phyloP scores from a whole-genome alignment of 371 early-diverging fungal genomes.

The Entomophthora muscae region DNA sequence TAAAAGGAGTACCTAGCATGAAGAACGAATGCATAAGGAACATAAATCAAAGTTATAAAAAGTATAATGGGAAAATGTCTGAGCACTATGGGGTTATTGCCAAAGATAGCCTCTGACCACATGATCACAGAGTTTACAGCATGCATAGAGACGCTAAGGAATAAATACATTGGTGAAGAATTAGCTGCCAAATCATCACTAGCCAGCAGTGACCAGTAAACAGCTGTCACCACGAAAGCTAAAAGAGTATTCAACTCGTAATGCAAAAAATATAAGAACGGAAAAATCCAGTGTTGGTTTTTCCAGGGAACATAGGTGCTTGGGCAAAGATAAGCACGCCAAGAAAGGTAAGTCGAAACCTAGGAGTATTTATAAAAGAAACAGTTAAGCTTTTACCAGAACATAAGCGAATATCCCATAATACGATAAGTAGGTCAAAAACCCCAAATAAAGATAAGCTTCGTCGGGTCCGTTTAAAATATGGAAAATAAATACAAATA shows the following conservation, averaged over 20 bases:
- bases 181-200: not conserved
- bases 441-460: not conserved
- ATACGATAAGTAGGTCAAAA: not conserved
- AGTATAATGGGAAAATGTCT: not conserved
- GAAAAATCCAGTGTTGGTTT: not conserved
- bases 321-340: not conserved
- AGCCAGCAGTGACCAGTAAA: not conserved
- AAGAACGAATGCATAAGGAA: conserved; percentile 1
- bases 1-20: not conserved
- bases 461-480: not conserved
- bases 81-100: not conserved
- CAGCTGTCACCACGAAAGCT: not conserved
- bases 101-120: not conserved
- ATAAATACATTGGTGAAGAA: not conserved
- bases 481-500: not conserved
- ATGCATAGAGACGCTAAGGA: conserved; percentile 1
- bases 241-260: not conserved
- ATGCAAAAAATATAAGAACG: not conserved
- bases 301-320: not conserved
- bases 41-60: not conserved
- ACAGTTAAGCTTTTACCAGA: not conserved
- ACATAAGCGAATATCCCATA: not conserved
- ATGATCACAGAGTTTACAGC: conserved; percentile 2
- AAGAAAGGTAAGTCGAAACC: not conserved
- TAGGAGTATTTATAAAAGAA: not conserved